Evolutionary conservation across 2,329 filamentous ascomycete species (phyloP), one percentile per base, ranked within the genome.

Genomic region (Penicillium sp.): DNA sequence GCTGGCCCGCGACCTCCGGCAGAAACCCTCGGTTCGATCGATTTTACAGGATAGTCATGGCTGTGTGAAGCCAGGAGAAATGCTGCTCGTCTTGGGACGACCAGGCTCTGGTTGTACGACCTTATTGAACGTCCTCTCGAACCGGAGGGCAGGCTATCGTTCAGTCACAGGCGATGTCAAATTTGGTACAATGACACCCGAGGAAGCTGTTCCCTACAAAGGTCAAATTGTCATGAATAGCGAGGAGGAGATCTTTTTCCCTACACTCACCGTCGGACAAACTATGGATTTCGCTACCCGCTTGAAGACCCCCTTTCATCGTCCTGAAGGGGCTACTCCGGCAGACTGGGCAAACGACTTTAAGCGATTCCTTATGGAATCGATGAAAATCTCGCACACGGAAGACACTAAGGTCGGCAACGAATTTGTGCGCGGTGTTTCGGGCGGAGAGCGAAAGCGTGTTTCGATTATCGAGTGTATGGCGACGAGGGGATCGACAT

Each of bases 51-150:
- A 84, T 64, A 85, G 82, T 56, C 83, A 87, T 68, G 88, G 88
- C 11, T 89, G 86, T 62, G 85, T 91, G 50, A 87, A 87, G 69
- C 88, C 88, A 0, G 89, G 88, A 21, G 87, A 90, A 72, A 89
- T 90, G 88, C 73, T 90, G 1, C 75, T 90, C 0, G 87, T 91
- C 0, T 77, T 91, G 0, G 88, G 88, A 3, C 80, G 87, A 1
- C 88, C 88, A 0, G 88, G 88, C 0, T 81, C 86, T 3, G 88
- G 88, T 33, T 92, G 89, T 69, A 90, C 88, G 0, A 89, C 88
- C 0, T 78, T 92, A 16, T 78, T 92, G 46, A 91, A 89, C 65
- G 79, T 89, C 64, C 78, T 92, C 5, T 80, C 87, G 50, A 91
- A 91, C 65, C 81, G 84, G 54, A 48, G 46, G 21, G 46, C 27